Evolutionary conservation across 768 basidiomycete genomes (phyloP).

Genomic region (Podaxis sp.): DNA sequence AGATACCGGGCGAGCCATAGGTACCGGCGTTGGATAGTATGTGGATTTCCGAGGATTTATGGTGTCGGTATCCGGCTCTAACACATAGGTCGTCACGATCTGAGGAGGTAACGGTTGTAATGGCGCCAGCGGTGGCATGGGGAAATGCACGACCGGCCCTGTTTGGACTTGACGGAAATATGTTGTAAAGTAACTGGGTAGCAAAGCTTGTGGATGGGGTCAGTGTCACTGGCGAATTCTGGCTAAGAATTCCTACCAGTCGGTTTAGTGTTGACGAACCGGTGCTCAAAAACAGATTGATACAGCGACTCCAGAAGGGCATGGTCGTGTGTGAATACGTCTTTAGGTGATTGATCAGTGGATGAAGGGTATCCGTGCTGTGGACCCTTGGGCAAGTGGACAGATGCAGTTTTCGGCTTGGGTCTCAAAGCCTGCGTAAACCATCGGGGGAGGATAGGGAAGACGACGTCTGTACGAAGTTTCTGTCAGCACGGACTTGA

Average conservation of each 20-base stretch:
- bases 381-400: slow-evolving; percentile 50
- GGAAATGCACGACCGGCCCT: slow-evolving; percentile 61
- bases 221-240: not conserved
- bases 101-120: slow-evolving; percentile 53
- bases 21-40: slow-evolving; percentile 34
- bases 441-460: slow-evolving; percentile 76
- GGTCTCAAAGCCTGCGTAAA: slow-evolving; percentile 70
- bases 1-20: slow-evolving; percentile 41
- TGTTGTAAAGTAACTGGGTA: slow-evolving; percentile 69
- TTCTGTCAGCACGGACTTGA: not conserved
- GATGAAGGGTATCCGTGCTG: slow-evolving; percentile 36
- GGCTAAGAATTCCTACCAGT: slow-evolving; percentile 45
- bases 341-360: slow-evolving; percentile 31
- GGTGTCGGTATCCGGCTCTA: slow-evolving; percentile 35
- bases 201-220: slow-evolving; percentile 43
- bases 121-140: slow-evolving; percentile 73
- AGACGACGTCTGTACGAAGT: slow-evolving; percentile 57
- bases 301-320: slow-evolving; percentile 67
- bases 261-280: slow-evolving; percentile 72
- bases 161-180: slow-evolving; percentile 67
- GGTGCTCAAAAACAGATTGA: slow-evolving; percentile 64
- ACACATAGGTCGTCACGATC: slow-evolving; percentile 37
- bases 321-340: slow-evolving; percentile 57
- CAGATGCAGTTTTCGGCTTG: slow-evolving; percentile 46
- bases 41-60: slow-evolving; percentile 34